Base-by-base conservation (phyloP, 2,329 filamentous ascomycete species). In the Phoma sp. region DNA sequence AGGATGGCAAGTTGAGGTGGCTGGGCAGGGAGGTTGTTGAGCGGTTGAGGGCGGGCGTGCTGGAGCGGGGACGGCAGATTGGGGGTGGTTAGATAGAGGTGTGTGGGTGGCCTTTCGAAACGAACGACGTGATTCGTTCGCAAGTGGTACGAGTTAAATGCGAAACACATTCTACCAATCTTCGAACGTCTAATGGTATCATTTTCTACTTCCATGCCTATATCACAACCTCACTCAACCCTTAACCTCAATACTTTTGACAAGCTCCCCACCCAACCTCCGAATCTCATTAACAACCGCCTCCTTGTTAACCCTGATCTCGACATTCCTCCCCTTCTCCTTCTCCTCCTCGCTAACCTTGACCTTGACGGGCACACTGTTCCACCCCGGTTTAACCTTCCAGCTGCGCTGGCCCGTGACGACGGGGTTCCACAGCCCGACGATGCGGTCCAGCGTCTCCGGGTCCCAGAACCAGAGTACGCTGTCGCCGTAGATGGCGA, bases 381-480 rank as follows among this genome's bases (percentile, higher is more conserved):
- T 88, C 73, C 88, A 91, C 1, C 86, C 82, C 70, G 93, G 72
- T 55, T 88, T 89, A 15, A 90, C 82, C 61, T 88, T 89, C 80
- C 92, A 93, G 12, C 78, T 77, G 59, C 90, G 82, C 57, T 70
- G 65, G 1, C 57, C 68, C 15, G 77, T 78, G 4, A 77, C 76
- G 40, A 78, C 72, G 0, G 87, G 88, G 68, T 85, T 88, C 87
- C 88, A 90, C 38, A 90, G 67, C 0, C 86, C 88, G 10, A 83
- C 84, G 71, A 90, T 82, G 7, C 82, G 70, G 52, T 85, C 81
- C 22, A 86, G 81, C 2, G 81, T 79, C 1, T 80, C 73, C 4
- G 78, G 81, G 29, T 92, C 88, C 60, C 87, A 84, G 80, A 98
- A 97, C 75, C 97, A 91, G 2, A 97, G 78, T 31, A 96, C 78